Base-by-base conservation (phyloP, 2,329 filamentous ascomycete genomes). In the Penicillium polonicum region DNA sequence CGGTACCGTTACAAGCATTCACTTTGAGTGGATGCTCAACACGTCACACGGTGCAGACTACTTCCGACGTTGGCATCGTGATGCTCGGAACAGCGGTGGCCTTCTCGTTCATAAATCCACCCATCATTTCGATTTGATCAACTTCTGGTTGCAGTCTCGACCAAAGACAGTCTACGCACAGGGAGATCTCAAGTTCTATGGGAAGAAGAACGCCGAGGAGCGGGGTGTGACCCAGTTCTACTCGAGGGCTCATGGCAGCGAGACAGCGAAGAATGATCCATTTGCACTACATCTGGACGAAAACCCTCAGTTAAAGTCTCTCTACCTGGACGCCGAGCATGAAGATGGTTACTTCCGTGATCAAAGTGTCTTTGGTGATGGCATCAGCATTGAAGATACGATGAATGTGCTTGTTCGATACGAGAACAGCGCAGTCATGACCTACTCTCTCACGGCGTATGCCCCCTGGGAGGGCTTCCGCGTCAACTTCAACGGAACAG, bases 21-120 rank as follows among this genome's bases (percentile, higher is more conserved):
- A 86, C 65, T 85, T 87, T 55, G 84, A 87, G 70, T 87, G 84
- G 84, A 79, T 85, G 74, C 79, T 87, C 46, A 83, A 87, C 69
- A 85, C 83, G 7, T 79, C 79, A 17, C 84, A 86, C 65, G 84
- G 84, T 17, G 83, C 84, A 2, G 84, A 87, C 67, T 86, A 85
- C 72, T 85, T 86, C 71, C 80, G 84, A 2, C 83, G 84, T 10
- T 87, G 84, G 84, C 84, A 87, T 65, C 80, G 84, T 13, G 82
- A 86, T 67, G 83, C 83, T 73, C 76, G 78, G 27, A 87, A 86
- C 70, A 82, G 79, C 56, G 84, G 84, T 13, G 83, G 83, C 1
- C 71, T 87, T 35, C 72, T 85, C 3, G 83, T 87, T 29, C 84
- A 87, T 70, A 87, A 87, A 68, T 83, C 82, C 23, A 87, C 83